These are phyloP conservation scores for Sphagnurus paluster DNA, from an alignment of 1,284 basidiomycete genomes.

Conservation along the genomic window DNA sequence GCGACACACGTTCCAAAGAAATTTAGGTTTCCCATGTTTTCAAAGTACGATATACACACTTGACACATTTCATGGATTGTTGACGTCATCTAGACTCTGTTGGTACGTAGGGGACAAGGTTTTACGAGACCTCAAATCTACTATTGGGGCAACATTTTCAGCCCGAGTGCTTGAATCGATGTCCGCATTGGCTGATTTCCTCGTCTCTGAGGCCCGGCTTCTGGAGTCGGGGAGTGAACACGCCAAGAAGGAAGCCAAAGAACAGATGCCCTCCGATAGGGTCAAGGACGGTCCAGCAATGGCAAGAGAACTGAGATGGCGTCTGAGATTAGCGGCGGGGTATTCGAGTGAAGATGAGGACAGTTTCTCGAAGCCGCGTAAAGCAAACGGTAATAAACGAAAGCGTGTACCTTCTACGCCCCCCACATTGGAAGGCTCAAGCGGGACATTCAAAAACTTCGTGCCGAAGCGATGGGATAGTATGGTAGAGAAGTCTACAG, in stretches of 20 bases:
- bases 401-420: conserved; percentile 46
- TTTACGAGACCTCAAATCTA: conserved; percentile 65
- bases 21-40: conserved; percentile 89
- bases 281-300: conserved; percentile 77
- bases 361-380: conserved; percentile 26
- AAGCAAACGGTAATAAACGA: conserved; percentile 48
- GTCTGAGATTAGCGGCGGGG: conserved; percentile 66
- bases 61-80: background rate
- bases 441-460: conserved; percentile 60
- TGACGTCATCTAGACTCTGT: conserved; percentile 58
- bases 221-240: conserved; percentile 66
- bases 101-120: conserved; percentile 89
- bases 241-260: conserved; percentile 70
- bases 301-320: conserved; percentile 82
- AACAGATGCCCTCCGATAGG: conserved; percentile 78
- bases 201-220: conserved; percentile 73
- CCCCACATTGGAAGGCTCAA: conserved; percentile 25
- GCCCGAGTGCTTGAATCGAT: conserved; percentile 74
- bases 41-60: conserved; percentile 53
- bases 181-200: conserved; percentile 68
- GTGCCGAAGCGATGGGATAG: conserved; percentile 65
- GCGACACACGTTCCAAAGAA: conserved; percentile 92
- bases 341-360: conserved; percentile 71
- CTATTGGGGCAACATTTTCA: conserved; percentile 53
- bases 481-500: conserved; percentile 41